These are phyloP conservation scores for Vitis hybrid DNA, from an alignment of 177 flowering plant genomes.

Conservation along the genomic window DNA sequence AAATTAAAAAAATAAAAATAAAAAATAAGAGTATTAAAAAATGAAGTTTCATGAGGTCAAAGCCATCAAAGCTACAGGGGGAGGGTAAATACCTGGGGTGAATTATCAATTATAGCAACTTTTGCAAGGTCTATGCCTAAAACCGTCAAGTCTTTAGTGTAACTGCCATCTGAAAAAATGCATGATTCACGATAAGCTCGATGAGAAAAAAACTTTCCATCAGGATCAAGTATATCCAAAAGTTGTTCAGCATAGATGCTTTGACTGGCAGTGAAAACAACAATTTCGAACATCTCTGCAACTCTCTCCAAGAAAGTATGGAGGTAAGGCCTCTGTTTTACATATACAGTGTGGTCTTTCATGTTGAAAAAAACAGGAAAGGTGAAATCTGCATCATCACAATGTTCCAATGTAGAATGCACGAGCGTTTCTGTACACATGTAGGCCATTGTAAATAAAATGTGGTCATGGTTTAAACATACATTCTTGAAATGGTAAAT, in stretches of 20 bases:
- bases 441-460: not conserved
- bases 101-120: slow-evolving; percentile 90
- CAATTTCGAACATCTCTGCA: slow-evolving; percentile 86
- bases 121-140: slow-evolving; percentile 92
- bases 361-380: slow-evolving; percentile 76
- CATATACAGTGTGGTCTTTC: slow-evolving; percentile 88
- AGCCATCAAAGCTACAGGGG: not conserved
- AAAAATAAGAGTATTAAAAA: not conserved
- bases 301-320: slow-evolving; percentile 67
- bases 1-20: not conserved
- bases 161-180: slow-evolving; percentile 73
- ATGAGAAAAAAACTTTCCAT: slow-evolving; percentile 59
- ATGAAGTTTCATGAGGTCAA: not conserved
- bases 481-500: too few relatives aligned
- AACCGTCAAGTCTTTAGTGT: slow-evolving; percentile 85
- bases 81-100: slow-evolving; percentile 73
- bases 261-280: slow-evolving; percentile 93
- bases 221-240: slow-evolving; percentile 80
- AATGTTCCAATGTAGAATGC: slow-evolving; percentile 73
- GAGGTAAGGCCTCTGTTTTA: slow-evolving; percentile 76
- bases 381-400: slow-evolving; percentile 82
- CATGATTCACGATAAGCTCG: slow-evolving; percentile 94
- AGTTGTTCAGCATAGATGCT: slow-evolving; percentile 92
- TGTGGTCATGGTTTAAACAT: too few relatives aligned
- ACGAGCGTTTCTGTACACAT: slow-evolving; percentile 82